phyloP scores from a whole-genome alignment of 2,329 filamentous ascomycete species.

The Proliferodiscus dingleyae region DNA sequence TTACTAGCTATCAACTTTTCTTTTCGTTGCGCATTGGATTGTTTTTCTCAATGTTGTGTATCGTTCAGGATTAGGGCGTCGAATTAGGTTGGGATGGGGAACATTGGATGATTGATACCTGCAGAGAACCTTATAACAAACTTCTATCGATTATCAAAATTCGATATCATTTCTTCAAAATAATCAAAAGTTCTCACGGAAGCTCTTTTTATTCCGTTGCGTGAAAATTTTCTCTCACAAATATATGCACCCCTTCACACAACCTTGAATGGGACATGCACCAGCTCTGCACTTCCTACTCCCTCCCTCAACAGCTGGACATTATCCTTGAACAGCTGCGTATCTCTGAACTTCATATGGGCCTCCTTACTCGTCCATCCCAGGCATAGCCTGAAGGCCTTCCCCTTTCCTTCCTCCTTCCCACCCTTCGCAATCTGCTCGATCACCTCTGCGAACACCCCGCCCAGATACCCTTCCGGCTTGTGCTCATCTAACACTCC shows the following conservation, averaged over 20 bases:
- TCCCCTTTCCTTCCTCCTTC: constrained; percentile 9
- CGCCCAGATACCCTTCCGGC: constrained; percentile 7
- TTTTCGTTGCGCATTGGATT: constrained; percentile 3
- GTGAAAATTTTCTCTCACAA: no score
- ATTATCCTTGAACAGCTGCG: constrained; percentile 18
- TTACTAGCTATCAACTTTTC: constrained; percentile 22
- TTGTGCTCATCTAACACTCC: constrained; percentile 1
- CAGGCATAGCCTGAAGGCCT: constrained; percentile 12
- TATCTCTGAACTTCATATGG: constrained; percentile 23
- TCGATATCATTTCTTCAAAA: neutral
- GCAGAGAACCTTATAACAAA: neutral
- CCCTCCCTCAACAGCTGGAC: constrained; percentile 15
- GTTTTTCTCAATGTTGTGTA: neutral
- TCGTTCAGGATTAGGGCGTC: neutral
- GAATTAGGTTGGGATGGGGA: neutral
- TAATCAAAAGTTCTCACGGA: no score
- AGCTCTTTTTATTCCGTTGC: no score
- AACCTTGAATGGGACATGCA: constrained; percentile 1
- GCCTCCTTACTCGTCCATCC: constrained; percentile 24
- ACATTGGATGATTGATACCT: neutral
- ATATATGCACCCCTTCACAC: no score
- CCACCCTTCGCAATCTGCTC: constrained; percentile 1
- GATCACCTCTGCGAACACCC: neutral
- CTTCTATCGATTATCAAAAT: neutral
- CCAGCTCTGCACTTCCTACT: constrained; percentile 16